Conservation (phyloP, 768 basidiomycete species). For the Candolleomyces efflorescens region DNA sequence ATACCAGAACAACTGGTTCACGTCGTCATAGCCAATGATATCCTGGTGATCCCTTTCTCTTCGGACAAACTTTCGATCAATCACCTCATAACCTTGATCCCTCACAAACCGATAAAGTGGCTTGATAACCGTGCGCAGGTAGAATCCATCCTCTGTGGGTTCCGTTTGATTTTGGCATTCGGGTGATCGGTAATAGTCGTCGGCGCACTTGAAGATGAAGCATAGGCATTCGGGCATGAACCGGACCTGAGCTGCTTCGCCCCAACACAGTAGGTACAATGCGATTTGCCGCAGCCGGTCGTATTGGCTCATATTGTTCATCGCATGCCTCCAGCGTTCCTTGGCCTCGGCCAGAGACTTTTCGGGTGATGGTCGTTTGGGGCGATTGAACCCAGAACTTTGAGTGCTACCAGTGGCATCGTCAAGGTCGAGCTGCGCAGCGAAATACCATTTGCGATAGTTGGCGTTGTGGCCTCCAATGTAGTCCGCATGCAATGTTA, state of each 20-base stretch:
- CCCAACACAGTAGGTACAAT: slow-evolving; percentile 96
- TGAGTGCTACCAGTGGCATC: slow-evolving; percentile 95
- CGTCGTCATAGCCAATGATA: slow-evolving; percentile 99
- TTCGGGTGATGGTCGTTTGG: no score
- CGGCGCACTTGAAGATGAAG: slow-evolving; percentile 99
- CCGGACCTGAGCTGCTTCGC: slow-evolving; percentile 95
- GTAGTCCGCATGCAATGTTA: slow-evolving; percentile 97
- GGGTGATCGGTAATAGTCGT: slow-evolving; percentile 97
- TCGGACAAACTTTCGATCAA: slow-evolving; percentile 92
- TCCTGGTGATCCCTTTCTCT: slow-evolving; percentile 93
- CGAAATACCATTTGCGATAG: slow-evolving; percentile 99
- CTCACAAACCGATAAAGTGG: slow-evolving; percentile 95
- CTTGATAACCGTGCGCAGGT: slow-evolving; percentile 87
- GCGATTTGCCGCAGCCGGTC: slow-evolving; percentile 96
- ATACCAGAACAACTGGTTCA: slow-evolving; percentile 99
- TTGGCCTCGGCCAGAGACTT: no score
- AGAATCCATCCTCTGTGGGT: slow-evolving; percentile 91
- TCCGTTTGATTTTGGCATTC: slow-evolving; percentile 96
- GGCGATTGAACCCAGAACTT: slow-evolving; percentile 87
- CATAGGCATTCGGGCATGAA: slow-evolving; percentile 96
- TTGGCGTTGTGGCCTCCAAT: slow-evolving; percentile 98
- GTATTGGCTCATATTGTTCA: slow-evolving; percentile 99
- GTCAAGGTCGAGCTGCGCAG: slow-evolving; percentile 97
- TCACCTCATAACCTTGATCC: slow-evolving; percentile 95
- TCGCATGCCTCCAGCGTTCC: slow-evolving; percentile 97